Percentiles rank a stretch among this genome's conserved stretches.
Conservation (phyloP, 1,139 yeast genomes). For the Yamadazyma trypodendri region DNA sequence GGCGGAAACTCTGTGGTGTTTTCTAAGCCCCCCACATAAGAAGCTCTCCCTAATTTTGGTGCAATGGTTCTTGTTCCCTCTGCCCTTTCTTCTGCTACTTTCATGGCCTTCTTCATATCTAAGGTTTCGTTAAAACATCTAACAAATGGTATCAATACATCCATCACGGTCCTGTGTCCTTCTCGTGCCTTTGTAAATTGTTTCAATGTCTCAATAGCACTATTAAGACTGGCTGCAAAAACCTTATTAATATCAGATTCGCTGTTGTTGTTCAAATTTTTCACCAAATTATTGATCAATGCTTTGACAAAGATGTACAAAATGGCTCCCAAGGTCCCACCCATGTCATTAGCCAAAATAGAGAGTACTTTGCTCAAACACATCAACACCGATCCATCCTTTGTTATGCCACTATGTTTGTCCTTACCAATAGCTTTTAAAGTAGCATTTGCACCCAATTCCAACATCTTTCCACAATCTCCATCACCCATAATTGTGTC, state of each 20-base stretch:
- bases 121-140: slow-evolving; percentile 24
- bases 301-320: slow-evolving; percentile 47
- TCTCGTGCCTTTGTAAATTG: slow-evolving; percentile 47
- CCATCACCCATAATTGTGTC: slow-evolving; percentile 55
- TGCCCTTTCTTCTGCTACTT: slow-evolving; percentile 37
- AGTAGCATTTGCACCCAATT: slow-evolving; percentile 42
- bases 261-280: slow-evolving; percentile 12
- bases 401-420: slow-evolving; percentile 16
- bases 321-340: slow-evolving; percentile 55
- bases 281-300: slow-evolving; percentile 32
- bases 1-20: slow-evolving; percentile 31
- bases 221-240: slow-evolving; percentile 27
- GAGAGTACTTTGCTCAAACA: slow-evolving; percentile 36
- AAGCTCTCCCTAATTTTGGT: slow-evolving; percentile 49
- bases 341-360: slow-evolving; percentile 49
- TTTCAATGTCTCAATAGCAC: slow-evolving; percentile 33
- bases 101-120: slow-evolving; percentile 27
- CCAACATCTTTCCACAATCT: slow-evolving; percentile 50
- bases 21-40: slow-evolving; percentile 39
- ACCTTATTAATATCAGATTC: slow-evolving; percentile 18
- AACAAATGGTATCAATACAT: slow-evolving; percentile 50
- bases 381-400: slow-evolving; percentile 19
- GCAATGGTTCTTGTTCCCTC: slow-evolving; percentile 39
- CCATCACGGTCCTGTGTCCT: slow-evolving; percentile 55
- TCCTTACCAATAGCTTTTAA: slow-evolving; percentile 27